Evolutionary conservation across 495 filamentous ascomycete species (phyloP), one percentile per base, ranked within the genome.

Genomic region (Aspergillus saccharolyticus): DNA sequence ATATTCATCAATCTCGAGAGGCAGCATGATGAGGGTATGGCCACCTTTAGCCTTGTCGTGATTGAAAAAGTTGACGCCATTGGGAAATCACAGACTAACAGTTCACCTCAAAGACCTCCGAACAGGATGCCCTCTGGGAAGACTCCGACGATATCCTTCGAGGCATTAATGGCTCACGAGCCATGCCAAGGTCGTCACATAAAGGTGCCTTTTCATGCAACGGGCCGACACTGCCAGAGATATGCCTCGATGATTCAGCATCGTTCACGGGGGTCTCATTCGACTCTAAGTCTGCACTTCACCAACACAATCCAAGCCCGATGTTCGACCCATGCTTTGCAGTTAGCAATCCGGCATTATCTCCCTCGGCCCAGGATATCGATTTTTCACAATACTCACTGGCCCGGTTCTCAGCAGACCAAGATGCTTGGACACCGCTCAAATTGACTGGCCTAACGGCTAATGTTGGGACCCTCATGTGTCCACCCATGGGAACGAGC

Each of bases 341-440:
- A 4, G 47, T 44, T 33, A 46, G 57, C 17, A 47, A 62, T 19
- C 57, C 47, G 21, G 55, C 65, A 17, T 54, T 64, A 14, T 64
- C 72, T 1, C 46, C 61, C 6, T 51, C 55, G 3, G 44, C 65
- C 0, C 63, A 64, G 39, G 58, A 57, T 16, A 53, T 66, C 0
- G 69, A 72, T 39, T 66, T 61, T 30, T 42, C 62, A 15, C 54
- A 63, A 3, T 70, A 72, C 52, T 54, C 55, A n/a, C 53, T 61
- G 14, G 24, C 72, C 19, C 67, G 70, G 12, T 56, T 69, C 14
- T 44, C 58, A 14, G 54, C 57, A 18, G 56, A 65, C n/a, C 71
- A 72, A 51, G 73, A 76, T 59, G 70, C 67, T 0, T 76, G 73
- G 73, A 74, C 60, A 42, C 72, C 73, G 28, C 56, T 76, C 19